A percentile compares a stretch with the other conserved stretches of the same genome.
These are phyloP conservation scores for Russula vinacea DNA, from an alignment of 768 basidiomycete genomes.

Conservation along the genomic window DNA sequence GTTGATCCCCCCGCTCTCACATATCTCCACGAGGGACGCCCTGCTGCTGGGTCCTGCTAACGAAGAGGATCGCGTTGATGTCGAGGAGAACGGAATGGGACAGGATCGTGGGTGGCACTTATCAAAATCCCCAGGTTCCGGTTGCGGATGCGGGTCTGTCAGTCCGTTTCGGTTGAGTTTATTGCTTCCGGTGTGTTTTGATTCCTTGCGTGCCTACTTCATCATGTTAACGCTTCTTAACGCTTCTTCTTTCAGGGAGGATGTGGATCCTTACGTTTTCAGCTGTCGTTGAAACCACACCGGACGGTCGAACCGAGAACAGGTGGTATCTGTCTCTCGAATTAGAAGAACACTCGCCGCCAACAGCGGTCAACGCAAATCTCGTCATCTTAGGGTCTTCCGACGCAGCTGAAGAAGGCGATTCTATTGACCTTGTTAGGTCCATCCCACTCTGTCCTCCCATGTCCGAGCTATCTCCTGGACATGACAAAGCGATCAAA, in stretches of 20 bases:
- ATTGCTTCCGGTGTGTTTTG: slow-evolving; percentile 52
- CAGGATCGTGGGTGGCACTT: slow-evolving; percentile 51
- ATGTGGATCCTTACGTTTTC: slow-evolving; percentile 57
- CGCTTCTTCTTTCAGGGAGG: slow-evolving; percentile 40
- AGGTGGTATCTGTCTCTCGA: slow-evolving; percentile 50
- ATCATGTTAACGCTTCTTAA: neutral
- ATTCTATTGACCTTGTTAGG: neutral
- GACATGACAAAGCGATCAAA: slow-evolving; percentile 4
- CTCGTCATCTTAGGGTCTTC: slow-evolving; percentile 11
- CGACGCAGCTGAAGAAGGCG: neutral
- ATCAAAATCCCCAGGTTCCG: slow-evolving; percentile 59
- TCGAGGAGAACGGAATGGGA: slow-evolving; percentile 39
- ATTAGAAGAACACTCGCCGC: slow-evolving; percentile 58
- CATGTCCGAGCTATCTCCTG: slow-evolving; percentile 5
- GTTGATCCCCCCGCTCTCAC: slow-evolving; percentile 48
- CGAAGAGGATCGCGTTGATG: slow-evolving; percentile 54
- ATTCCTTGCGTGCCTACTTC: neutral
- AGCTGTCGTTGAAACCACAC: slow-evolving; percentile 19
- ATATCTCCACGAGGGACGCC: slow-evolving; percentile 53
- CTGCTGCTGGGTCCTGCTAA: slow-evolving; percentile 38
- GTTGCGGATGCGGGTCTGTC: slow-evolving; percentile 63
- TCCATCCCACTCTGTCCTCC: slow-evolving; percentile 1
- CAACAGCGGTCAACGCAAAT: slow-evolving; percentile 23
- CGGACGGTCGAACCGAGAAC: slow-evolving; percentile 33
- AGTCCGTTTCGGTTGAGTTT: slow-evolving; percentile 58